phyloP scores from a whole-genome alignment of 495 filamentous ascomycete species.

The Xylaria acuta region DNA sequence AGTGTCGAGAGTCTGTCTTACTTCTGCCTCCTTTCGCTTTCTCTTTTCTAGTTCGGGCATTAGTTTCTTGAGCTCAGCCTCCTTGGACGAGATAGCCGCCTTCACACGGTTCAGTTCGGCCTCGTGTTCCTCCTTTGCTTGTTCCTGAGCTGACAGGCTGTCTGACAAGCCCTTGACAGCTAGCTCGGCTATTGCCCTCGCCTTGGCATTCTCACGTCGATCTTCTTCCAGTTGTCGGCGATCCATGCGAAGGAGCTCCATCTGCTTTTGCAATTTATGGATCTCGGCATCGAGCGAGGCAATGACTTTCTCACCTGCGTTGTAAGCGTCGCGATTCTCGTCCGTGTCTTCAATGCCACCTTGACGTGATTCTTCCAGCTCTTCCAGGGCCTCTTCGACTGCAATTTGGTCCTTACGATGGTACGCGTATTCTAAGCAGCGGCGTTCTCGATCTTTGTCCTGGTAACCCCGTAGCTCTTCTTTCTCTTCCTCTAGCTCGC shows the following conservation, averaged over 20 bases:
- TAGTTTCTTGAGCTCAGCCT: constrained; percentile 74
- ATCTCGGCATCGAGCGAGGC: constrained; percentile 77
- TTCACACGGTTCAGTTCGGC: constrained; percentile 76
- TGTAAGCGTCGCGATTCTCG: constrained; percentile 76
- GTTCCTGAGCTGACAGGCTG: constrained; percentile 78
- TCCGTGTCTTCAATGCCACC: constrained; percentile 83
- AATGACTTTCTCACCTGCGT: constrained; percentile 82
- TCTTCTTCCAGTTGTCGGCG: constrained; percentile 89
- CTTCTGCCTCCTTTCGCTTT: constrained; percentile 72
- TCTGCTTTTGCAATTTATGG: constrained; percentile 76
- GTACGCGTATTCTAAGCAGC: constrained; percentile 93
- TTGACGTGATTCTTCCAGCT: constrained; percentile 80
- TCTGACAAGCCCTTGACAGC: constrained; percentile 80
- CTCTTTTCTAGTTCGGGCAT: constrained; percentile 75
- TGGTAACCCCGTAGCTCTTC: constrained; percentile 91
- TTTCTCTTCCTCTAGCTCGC: constrained; percentile 94
- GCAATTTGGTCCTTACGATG: constrained; percentile 86
- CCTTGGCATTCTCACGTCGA: constrained; percentile 75
- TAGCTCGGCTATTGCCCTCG: constrained; percentile 83
- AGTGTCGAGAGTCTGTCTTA: constrained; percentile 72
- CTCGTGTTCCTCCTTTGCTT: constrained; percentile 71
- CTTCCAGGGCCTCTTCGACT: constrained; percentile 76
- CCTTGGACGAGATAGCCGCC: constrained; percentile 73
- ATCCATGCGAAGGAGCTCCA: constrained; percentile 88
- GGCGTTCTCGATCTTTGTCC: constrained; percentile 90